Conservation (phyloP, 805 yeast genomes). For the Sugiyamaella marilandica region DNA sequence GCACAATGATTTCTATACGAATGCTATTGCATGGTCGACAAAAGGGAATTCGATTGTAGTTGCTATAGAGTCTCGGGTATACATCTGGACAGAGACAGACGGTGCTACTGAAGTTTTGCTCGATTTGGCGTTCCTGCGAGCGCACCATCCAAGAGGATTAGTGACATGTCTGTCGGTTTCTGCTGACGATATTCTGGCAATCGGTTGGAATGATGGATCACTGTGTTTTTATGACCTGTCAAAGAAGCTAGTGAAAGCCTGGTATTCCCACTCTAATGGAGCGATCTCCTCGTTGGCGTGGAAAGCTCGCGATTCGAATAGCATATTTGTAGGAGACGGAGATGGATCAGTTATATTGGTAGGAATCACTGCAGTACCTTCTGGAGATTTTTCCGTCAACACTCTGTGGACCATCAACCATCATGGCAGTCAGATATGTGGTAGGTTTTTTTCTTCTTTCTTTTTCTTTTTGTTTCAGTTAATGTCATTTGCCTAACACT, state of each 20-base stretch:
- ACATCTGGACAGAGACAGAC: conserved; percentile 52
- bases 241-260: conserved; percentile 28
- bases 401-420: neutral
- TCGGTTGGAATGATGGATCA: conserved; percentile 20
- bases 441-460: neutral
- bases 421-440: conserved; percentile 7
- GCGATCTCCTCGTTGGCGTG: conserved; percentile 51
- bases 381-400: neutral
- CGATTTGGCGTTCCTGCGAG: conserved; percentile 12
- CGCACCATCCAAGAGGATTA: neutral
- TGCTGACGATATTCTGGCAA: conserved; percentile 13
- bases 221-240: conserved; percentile 26
- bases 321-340: conserved; percentile 63
- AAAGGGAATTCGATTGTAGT: conserved; percentile 51
- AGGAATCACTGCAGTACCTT: neutral
- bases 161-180: neutral
- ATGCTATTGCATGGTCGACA: conserved; percentile 66
- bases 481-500: neutral
- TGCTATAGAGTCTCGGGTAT: conserved; percentile 55
- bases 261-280: conserved; percentile 38
- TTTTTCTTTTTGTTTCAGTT: neutral
- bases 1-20: conserved; percentile 70
- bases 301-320: conserved; percentile 40
- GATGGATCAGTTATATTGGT: conserved; percentile 45
- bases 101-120: conserved; percentile 34